Percentiles rank a stretch among this genome's conserved stretches.
phyloP scores from a whole-genome alignment of 1,284 basidiomycete species.

The Irpex lacteus region DNA sequence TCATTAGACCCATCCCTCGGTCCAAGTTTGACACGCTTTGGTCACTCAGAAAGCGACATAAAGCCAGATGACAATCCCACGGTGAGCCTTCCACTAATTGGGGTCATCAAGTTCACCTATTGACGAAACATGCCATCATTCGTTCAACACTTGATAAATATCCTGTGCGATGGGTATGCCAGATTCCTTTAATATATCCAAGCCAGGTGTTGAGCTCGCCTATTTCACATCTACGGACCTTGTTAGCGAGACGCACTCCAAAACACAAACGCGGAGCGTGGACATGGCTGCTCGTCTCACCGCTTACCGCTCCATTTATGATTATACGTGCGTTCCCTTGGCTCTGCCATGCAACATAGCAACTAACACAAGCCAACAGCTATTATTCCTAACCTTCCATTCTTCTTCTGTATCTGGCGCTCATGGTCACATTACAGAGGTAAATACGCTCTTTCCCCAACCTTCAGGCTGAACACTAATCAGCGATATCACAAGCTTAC shows the following conservation, averaged over 20 bases:
- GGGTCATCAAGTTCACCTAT: constrained; percentile 17
- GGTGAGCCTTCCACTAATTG: constrained; percentile 16
- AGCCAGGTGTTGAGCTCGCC: constrained; percentile 49
- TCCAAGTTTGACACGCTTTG: constrained; percentile 35
- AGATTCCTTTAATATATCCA: constrained; percentile 72
- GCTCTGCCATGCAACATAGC: background rate
- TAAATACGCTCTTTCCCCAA: constrained; percentile 22
- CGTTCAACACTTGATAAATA: background rate
- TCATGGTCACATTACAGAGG: constrained; percentile 82
- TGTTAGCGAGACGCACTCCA: constrained; percentile 56
- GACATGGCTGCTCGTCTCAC: constrained; percentile 60
- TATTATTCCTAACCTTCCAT: constrained; percentile 77
- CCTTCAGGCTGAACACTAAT: background rate
- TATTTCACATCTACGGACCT: constrained; percentile 48
- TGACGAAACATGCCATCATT: constrained; percentile 13
- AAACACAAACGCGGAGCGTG: constrained; percentile 64
- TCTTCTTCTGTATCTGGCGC: constrained; percentile 82
- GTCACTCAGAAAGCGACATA: constrained; percentile 15
- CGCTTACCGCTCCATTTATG: constrained; percentile 70
- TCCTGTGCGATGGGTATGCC: background rate
- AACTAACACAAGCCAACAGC: constrained; percentile 38
- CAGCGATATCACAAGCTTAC: constrained; percentile 47
- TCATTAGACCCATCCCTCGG: constrained; percentile 66
- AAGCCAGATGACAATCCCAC: constrained; percentile 16
- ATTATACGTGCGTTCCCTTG: constrained; percentile 58